Base-by-base conservation (phyloP, 305 asterid genomes). In the Solanum hybrid region DNA sequence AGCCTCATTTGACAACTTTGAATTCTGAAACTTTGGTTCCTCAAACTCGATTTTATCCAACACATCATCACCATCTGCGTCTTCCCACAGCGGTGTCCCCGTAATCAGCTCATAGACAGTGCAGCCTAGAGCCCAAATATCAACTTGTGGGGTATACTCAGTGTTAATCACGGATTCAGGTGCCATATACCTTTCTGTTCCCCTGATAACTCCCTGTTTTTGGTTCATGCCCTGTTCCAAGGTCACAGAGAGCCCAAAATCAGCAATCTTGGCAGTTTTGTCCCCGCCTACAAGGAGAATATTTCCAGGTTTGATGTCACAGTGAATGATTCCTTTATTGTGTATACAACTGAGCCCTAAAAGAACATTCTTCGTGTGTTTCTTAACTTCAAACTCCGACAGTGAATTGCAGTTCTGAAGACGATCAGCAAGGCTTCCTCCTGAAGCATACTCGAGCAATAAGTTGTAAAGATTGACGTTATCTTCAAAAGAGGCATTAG, bases 91-190 rank as follows among this genome's bases (percentile, higher is more conserved):
- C 61, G 93, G 94, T 86, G 92, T 93, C 4, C 96, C 96, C 20
- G 95, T 95, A 31, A 91, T 24, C 95, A 95, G 92, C 93, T 95
- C 97, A 68, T 94, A 92, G 4, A 95, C 94, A 6, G 95, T 94
- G 83, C 97, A 95, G 2, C 97, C 98, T 41, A 95, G 34, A 34
- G 98, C 95, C 97, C 96, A 95, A 27, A 37, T 94, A 38, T 95
- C 98, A 61, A 95, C 93, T 39, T 94, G 96, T 82, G 94, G 91
- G 61, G 95, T 95, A 88, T 95, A 97, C 32, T 89, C 88, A 79
- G 89, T 95, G 20, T 94, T 91, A 6, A 94, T 90, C 4, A 95
- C 32, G 51, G 91, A 97, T 93, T 95, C 98, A 88, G 97, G 98
- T 72, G 87, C 89, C 89, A 90, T 17, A 73, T 88, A 89, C 41